Base-by-base conservation (phyloP, 352 stramenopile genomes). In the Globisporangium nunn region DNA sequence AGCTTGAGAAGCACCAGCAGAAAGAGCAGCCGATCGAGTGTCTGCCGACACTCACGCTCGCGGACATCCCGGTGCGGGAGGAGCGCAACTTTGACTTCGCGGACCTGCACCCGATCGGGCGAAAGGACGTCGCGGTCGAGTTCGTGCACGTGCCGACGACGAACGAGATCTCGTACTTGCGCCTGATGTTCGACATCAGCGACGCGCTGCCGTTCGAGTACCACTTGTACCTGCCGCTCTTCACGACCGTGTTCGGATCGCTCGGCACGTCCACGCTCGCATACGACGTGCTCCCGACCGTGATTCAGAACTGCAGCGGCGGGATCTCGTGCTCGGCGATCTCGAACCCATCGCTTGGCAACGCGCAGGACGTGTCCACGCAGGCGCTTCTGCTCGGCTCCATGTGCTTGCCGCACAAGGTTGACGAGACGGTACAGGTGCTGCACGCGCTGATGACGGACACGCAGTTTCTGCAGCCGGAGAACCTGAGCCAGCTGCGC, bases 111-210 rank as follows among this genome's bases (percentile, higher is more conserved):
- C 63, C 59, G 29, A 58, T 75, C 29, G 61, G 79, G 12, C 58
- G 65, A 2, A 37, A 28, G 8, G 15, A 31, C 47, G 44, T 43
- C 6, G 17, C 39, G 33, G 63, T 73, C 18, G 74, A 91, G 56
- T 88, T 87, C 52, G 77, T 89, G 12, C 59, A 78, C 11, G 77
- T 89, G 40, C 75, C 81, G 30, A 89, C 84, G 30, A 93, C 81
- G 11, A 91, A 92, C 67, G 84, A 90, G 57, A 77, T 93, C 61
- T 85, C 81, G 56, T 93, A 93, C 59, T 62, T 93, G 18, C 83
- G 83, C 2, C 58, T 93, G 47, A 61, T 84, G 12, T 91, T 88
- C 59, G 77, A 93, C 52, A 65, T 78, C 53, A 67, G 59, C 5
- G 49, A 47, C 35, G 51, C 66, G 33, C 56, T 91, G 15, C 84